Conservation (phyloP, 352 stramenopile species). For the Pythium folliculosum region DNA sequence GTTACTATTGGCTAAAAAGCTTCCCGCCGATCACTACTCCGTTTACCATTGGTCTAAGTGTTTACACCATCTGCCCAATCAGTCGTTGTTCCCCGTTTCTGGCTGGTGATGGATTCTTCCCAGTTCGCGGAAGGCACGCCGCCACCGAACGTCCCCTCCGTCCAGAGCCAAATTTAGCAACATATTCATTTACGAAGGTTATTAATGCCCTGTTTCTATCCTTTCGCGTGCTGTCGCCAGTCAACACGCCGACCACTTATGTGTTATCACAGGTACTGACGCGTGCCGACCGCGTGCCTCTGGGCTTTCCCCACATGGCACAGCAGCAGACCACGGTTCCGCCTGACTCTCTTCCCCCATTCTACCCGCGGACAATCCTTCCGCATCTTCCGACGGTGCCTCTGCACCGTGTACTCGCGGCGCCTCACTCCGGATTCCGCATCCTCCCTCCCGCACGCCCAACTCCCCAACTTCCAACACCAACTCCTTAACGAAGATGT, state of each 20-base stretch:
- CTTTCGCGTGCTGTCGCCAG: not conserved
- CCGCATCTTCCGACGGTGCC: conserved; percentile 4
- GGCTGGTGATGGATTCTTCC: conserved; percentile 19
- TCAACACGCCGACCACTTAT: not conserved
- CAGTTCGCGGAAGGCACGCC: conserved; percentile 13
- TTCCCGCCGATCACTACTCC: not conserved
- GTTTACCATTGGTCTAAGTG: not conserved
- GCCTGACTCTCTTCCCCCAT: conserved; percentile 8
- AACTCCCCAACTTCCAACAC: conserved; percentile 4
- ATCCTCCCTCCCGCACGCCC: not conserved
- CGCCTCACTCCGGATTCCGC: not conserved
- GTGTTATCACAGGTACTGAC: conserved; percentile 8
- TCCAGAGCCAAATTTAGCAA: conserved; percentile 22
- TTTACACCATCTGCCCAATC: conserved; percentile 1
- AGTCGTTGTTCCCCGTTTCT: conserved; percentile 1
- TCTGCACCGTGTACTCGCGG: not conserved
- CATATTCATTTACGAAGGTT: conserved; percentile 12
- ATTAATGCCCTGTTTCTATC: not conserved
- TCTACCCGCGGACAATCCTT: not conserved
- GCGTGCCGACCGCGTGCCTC: conserved; percentile 20
- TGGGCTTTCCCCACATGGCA: conserved; percentile 14
- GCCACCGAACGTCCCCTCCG: not conserved
- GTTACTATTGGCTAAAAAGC: conserved; percentile 18
- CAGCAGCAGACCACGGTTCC: not conserved
- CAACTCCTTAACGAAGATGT: conserved; percentile 60